phyloP scores from a whole-genome alignment of 345 rosid species.

The Erucastrum elatum region DNA sequence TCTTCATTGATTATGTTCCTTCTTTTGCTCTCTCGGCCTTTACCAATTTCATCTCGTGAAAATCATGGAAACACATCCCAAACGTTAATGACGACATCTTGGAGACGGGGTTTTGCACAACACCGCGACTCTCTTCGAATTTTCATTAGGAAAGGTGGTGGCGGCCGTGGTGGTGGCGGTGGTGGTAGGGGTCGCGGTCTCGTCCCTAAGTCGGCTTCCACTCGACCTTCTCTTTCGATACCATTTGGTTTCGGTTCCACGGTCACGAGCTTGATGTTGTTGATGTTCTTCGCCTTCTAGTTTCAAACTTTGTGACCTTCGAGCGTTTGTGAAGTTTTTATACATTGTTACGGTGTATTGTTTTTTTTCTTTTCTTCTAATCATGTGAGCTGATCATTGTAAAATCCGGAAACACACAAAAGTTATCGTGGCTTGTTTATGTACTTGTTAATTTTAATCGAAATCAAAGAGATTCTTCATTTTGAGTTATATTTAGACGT shows the following conservation, averaged over 20 bases:
- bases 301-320: background rate
- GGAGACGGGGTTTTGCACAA: slow-evolving; percentile 6
- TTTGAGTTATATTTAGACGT: too few species aligned
- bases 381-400: background rate
- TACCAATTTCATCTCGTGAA: background rate
- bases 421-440: background rate
- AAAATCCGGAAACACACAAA: background rate
- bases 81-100: background rate
- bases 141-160: slow-evolving; percentile 18
- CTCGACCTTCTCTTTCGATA: slow-evolving; percentile 13
- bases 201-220: slow-evolving; percentile 11
- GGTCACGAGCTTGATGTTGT: background rate
- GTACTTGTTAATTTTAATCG: background rate
- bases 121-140: slow-evolving; percentile 19
- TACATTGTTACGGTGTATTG: background rate
- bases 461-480: background rate
- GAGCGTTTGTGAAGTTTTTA: background rate
- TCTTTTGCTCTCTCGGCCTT: slow-evolving; percentile 10
- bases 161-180: background rate
- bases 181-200: background rate
- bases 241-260: slow-evolving; percentile 3
- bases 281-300: slow-evolving; percentile 1
- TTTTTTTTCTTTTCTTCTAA: background rate
- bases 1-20: background rate
- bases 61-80: background rate